phyloP scores from a whole-genome alignment of 345 rosid species.

The sweet orange (Citrus sinensis) region DVS_A1.0 CM039162.1:18691501-18692000 shows the following conservation, averaged over 20 bases:
- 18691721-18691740: slow-evolving; percentile 69
- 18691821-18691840: slow-evolving; percentile 86
- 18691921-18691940: slow-evolving; percentile 52
- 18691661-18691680: slow-evolving; percentile 67
- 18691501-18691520: slow-evolving; percentile 50
- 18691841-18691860: slow-evolving; percentile 80
- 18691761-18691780: slow-evolving; percentile 53
- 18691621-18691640: neutral
- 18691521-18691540: neutral
- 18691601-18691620: neutral
- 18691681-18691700: slow-evolving; percentile 72
- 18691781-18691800: slow-evolving; percentile 79
- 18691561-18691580: neutral
- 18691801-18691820: slow-evolving; percentile 68
- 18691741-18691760: slow-evolving; percentile 78
- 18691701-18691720: slow-evolving; percentile 75
- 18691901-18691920: slow-evolving; percentile 73
- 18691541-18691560: neutral
- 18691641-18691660: slow-evolving; percentile 30
- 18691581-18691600: neutral
- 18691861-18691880: slow-evolving; percentile 92
- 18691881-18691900: slow-evolving; percentile 64
- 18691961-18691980: too few relatives aligned
- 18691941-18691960: too few relatives aligned
- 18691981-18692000: too few relatives aligned